Base-by-base conservation (phyloP, 1,284 basidiomycete species). In the Irpex lacteus region DNA sequence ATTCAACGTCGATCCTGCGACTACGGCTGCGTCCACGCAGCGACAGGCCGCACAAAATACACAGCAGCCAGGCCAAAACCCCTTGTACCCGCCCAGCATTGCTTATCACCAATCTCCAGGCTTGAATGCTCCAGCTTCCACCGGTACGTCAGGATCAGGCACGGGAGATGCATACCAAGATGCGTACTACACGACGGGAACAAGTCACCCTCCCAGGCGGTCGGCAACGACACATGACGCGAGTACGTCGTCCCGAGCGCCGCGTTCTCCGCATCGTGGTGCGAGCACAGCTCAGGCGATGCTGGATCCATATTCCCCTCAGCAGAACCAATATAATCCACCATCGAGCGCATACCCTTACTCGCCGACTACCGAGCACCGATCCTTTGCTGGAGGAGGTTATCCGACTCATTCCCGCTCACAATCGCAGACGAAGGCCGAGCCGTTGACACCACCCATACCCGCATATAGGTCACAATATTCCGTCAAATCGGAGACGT, bases 241-340 rank as follows among this genome's bases (percentile, higher is more conserved):
- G 34, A 80, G 73, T 67, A 74, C 80, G 49, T 76, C 84, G 44
- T 74, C 78, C 66, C 82, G 84, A 57, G 72, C 82, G 37, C 80
- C 80, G 61, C 81, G 87, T 68, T 89, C 88, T 26, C 89, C 89
- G 49, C 80, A 87, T 69, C 83, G 87, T 61, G 79, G 77, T 58
- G 74, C 82, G 21, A 80, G 76, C 66, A 65, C 70, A 66, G 68
- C 78, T 50, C 68, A 73, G 66, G 71, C 78, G 49, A 78, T 87
- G 59, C 78, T 90, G 66, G 89, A 91, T 74, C 84, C 87, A 19
- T 91, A 90, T 71, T 79, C 83, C 60, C 88, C 82, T 21, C 80
- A 86, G 64, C 89, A 89, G 75, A 74, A 82, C 36, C 86, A 85
- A 69, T 89, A 87, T 63, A 69, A 64, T 61, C 85, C 87, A 18